Base-by-base conservation (phyloP, 2,329 filamentous ascomycete species). In the Microthyrium microscopicum region DNA sequence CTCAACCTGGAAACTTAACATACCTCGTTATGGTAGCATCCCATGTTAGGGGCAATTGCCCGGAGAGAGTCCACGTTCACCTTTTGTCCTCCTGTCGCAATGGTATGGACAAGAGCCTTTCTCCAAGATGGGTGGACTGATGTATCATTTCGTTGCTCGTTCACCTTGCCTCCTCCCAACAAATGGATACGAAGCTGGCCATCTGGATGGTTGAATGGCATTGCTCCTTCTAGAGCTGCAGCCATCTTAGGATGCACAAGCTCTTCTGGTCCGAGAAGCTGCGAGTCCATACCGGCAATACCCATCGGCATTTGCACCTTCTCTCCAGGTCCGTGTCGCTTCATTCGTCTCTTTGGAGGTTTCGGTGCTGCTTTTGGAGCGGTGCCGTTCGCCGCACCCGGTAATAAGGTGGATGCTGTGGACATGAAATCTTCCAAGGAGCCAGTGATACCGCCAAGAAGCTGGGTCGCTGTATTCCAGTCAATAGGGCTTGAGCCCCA, bases 1-100 rank as follows among this genome's bases (percentile, higher is more conserved):
- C 22, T n/a, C n/a, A n/a, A n/a, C n/a, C n/a, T n/a, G n/a, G n/a
- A n/a, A n/a, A n/a, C n/a, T 13, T 16, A 25, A 35, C 26, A 16
- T n/a, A 28, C 34, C 24, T 36, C 34, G 13, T 36, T 36, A 15
- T 20, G 12, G 20, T 36, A 36, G 4, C 29, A 20, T 5, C 34
- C 34, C 8, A 18, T 28, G 16, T 12, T 5, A 13, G 34, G 34
- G n/a, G 22, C 22, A 13, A 25, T 9, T 13, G 9, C 22, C 22
- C 22, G 22, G 9, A 25, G 22, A 9, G 22, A 25, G 22, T 25
- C 22, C 9, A 25, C 22, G 22, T 25, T 25, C n/a, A n/a, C n/a
- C n/a, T n/a, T n/a, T n/a, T n/a, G n/a, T n/a, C n/a, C n/a, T n/a
- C 22, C 22, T 13, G 22, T 25, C 22, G 22, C 22, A 13, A 25